Percentiles rank a stretch among this genome's conserved stretches.
Conservation (phyloP, 2,329 filamentous ascomycete species). For the Seiridium unicorne region DNA sequence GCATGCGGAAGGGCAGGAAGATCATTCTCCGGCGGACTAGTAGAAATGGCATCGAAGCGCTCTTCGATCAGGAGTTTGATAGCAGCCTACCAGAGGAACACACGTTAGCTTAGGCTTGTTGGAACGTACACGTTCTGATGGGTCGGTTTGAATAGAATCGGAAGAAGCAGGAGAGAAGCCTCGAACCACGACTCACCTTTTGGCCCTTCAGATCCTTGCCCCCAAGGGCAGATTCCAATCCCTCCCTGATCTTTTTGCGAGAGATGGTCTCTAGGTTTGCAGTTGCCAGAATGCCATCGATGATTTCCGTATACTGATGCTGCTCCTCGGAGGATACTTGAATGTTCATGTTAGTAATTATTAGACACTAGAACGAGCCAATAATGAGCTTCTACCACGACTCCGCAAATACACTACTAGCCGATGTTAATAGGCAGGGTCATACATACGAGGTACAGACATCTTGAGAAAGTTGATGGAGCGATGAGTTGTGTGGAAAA, state of each 20-base stretch:
- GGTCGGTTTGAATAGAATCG: not conserved
- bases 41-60: constrained; percentile 67
- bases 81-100: constrained; percentile 48
- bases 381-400: no score
- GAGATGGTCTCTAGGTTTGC: constrained; percentile 63
- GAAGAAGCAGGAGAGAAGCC: not conserved
- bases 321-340: constrained; percentile 39
- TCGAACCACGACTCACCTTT: constrained; percentile 42
- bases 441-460: constrained; percentile 5
- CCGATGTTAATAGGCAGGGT: not conserved
- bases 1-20: constrained; percentile 14
- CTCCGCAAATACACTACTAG: no score
- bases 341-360: not conserved
- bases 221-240: constrained; percentile 51
- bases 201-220: constrained; percentile 58
- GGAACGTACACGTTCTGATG: not conserved
- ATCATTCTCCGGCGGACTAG: constrained; percentile 20
- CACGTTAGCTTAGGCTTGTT: not conserved
- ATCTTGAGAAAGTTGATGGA: not conserved
- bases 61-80: constrained; percentile 72
- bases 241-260: constrained; percentile 60
- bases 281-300: constrained; percentile 57
- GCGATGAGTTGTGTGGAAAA: no score
- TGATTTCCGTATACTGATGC: constrained; percentile 53
- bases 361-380: no score